These are phyloP conservation scores for Cornus controversa DNA, from an alignment of 148 eudicot genomes.

Conservation along the genomic window DNA sequence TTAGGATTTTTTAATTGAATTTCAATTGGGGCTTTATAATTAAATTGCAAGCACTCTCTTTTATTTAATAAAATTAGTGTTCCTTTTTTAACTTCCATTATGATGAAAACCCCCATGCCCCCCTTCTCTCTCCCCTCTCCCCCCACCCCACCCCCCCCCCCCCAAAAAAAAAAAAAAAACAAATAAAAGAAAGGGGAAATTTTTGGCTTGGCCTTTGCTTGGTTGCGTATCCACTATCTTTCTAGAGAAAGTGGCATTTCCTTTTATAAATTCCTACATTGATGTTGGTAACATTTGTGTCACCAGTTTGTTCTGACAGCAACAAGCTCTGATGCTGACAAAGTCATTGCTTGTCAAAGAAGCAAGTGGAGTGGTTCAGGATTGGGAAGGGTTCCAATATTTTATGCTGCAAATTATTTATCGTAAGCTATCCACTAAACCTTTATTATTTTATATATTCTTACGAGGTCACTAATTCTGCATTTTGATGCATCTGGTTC, in stretches of 20 bases:
- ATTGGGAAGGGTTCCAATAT: slow-evolving; percentile 88
- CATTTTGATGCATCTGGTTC: slow-evolving; percentile 6
- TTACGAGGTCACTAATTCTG: slow-evolving; percentile 7
- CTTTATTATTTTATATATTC: not conserved
- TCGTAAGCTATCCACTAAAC: slow-evolving; percentile 68
- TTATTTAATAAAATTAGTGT: too few relatives aligned
- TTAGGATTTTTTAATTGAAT: too few relatives aligned
- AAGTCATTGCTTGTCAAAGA: slow-evolving; percentile 57
- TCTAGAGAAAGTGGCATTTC: too few relatives aligned
- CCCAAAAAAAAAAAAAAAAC: too few relatives aligned
- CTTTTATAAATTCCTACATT: not conserved
- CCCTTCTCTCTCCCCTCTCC: too few relatives aligned
- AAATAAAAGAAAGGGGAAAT: too few relatives aligned
- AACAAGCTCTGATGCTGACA: slow-evolving; percentile 82
- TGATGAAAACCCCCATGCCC: too few relatives aligned
- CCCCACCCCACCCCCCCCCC: too few relatives aligned
- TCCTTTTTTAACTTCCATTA: too few relatives aligned
- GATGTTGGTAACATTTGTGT: not conserved
- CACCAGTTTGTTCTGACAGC: slow-evolving; percentile 89
- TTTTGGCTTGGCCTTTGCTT: too few relatives aligned
- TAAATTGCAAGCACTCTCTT: too few relatives aligned
- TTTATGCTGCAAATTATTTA: slow-evolving; percentile 63
- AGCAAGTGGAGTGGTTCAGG: slow-evolving; percentile 69
- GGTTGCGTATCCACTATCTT: not conserved
- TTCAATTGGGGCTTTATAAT: too few relatives aligned